Base-by-base conservation (phyloP, 1,139 yeast genomes). In the Pichia kudriavzevii region DNA sequence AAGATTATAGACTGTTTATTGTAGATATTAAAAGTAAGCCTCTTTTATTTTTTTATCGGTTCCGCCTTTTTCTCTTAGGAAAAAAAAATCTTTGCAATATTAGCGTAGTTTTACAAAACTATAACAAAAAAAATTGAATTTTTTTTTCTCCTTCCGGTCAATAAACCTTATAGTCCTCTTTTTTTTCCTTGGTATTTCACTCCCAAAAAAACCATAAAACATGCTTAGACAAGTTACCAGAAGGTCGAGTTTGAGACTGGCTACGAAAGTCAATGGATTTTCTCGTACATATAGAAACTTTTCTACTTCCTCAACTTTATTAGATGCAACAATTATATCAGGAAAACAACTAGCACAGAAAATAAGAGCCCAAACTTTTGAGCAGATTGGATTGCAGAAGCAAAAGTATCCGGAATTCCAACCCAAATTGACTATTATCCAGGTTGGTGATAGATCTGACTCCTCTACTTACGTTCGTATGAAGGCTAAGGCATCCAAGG, bases 401-500 rank as follows among this genome's bases (percentile, higher is more conserved):
- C 49, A 64, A 18, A 60, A 64, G 39, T 71, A 75, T 53, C 66
- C 75, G 16, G 69, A 67, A 38, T 88, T 87, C 64, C 66, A 69
- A 48, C 96, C 98, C 24, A 70, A 74, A 36, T 67, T 91, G 57
- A 69, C 84, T 36, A 88, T 91, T 48, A 69, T 91, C 47, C 98
- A 91, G 63, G 94, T 91, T 19, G 97, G 97, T 32, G 69, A 66
- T 32, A 72, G 97, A 53, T 88, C 84, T 26, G 98, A 91, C 58
- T 85, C 96, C 10, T 70, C 84, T 33, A 83, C 95, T n/a, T 91
- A 91, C 61, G 96, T 91, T 39, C 76, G 79, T 48, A 88, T 91
- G 95, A 91, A 91, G 66, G 67, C 84, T 48, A 83, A 79, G 64
- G 96, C 97, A 19, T 95, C 97, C 22, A 64, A 69, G 46, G 93